Conservation (phyloP, 306 rosid species). For the Corylus americana region DNA sequence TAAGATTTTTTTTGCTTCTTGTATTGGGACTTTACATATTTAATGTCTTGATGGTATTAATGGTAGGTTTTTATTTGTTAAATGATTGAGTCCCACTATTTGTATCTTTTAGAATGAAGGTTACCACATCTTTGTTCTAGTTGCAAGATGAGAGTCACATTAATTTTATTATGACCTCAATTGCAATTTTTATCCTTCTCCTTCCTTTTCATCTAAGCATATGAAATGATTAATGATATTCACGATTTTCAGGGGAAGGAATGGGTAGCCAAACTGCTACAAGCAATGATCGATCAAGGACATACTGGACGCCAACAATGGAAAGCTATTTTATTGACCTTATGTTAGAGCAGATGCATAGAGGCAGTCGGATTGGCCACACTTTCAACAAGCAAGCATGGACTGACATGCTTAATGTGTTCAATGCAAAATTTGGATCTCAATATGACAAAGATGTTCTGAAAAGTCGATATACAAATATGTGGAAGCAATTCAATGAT, state of each 20-base stretch:
- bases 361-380: conserved; percentile 67
- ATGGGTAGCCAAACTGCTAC: conserved; percentile 53
- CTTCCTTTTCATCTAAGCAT: background rate
- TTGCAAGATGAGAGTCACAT: no score
- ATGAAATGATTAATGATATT: conserved; percentile 6
- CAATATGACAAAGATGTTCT: conserved; percentile 74
- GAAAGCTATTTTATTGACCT: conserved; percentile 70
- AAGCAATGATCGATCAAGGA: conserved; percentile 63
- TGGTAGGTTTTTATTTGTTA: background rate
- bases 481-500: conserved; percentile 85
- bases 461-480: conserved; percentile 65
- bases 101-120: background rate
- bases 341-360: conserved; percentile 72
- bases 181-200: no score
- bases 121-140: background rate
- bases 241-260: conserved; percentile 23
- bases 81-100: background rate
- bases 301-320: conserved; percentile 72
- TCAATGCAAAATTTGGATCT: conserved; percentile 62
- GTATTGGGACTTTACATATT: background rate
- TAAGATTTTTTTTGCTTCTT: background rate
- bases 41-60: background rate
- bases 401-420: conserved; percentile 65
- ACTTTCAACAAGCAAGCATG: conserved; percentile 77
- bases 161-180: no score